Evolutionary conservation across 106 monocot species (phyloP).

Genomic region (Alisma plantagoaquatica): DNA sequence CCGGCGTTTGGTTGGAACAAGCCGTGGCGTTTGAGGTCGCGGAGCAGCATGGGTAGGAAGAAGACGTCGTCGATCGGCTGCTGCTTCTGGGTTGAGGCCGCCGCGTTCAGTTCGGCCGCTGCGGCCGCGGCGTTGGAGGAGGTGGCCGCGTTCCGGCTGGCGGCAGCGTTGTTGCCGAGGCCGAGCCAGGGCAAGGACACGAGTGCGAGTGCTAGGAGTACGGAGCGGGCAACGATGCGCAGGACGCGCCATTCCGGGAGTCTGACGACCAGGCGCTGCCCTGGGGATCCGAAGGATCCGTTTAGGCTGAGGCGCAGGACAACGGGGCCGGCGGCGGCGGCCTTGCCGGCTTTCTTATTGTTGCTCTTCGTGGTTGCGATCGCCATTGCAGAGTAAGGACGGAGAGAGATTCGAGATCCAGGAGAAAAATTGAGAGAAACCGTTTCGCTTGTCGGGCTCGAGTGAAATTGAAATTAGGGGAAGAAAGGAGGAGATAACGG

Average conservation of each 20-base stretch:
- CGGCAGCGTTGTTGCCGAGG: not conserved
- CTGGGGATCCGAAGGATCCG: slow-evolving; percentile 6
- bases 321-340: not conserved
- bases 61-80: slow-evolving; percentile 11
- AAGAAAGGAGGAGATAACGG: not conserved
- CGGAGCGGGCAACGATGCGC: slow-evolving; percentile 21
- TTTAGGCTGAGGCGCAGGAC: not conserved
- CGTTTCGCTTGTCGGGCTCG: too few relatives aligned
- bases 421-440: not conserved
- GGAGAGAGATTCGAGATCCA: not conserved
- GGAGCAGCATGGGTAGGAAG: slow-evolving; percentile 33
- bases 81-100: not conserved
- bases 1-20: slow-evolving; percentile 25
- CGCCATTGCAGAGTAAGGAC: not conserved
- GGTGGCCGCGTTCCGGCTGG: not conserved
- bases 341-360: not conserved
- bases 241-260: slow-evolving; percentile 32
- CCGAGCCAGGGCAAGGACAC: slow-evolving; percentile 31
- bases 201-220: slow-evolving; percentile 21
- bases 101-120: not conserved
- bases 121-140: not conserved
- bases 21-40: slow-evolving; percentile 32
- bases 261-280: slow-evolving; percentile 32
- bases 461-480: not conserved
- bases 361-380: not conserved